These are phyloP conservation scores for Comarum palustre DNA, from an alignment of 306 rosid genomes.

Conservation along the genomic window DNA sequence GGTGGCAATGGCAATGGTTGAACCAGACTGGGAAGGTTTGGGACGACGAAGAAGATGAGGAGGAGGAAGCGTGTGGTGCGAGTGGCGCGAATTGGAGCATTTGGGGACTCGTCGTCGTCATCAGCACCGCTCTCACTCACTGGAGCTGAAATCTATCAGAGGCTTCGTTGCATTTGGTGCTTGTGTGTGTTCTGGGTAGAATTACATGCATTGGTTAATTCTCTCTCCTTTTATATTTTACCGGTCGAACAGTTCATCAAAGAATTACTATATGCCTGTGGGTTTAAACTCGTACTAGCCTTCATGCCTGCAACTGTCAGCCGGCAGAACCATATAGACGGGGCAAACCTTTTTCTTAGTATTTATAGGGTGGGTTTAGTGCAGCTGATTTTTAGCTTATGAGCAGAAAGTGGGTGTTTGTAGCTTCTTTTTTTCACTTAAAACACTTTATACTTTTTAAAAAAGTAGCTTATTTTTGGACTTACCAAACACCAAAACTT, in stretches of 20 bases:
- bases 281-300: background rate
- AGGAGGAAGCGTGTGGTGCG: constrained; percentile 19
- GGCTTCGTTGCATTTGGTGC: background rate
- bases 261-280: background rate
- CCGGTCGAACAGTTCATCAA: background rate
- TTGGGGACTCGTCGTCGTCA: constrained; percentile 20
- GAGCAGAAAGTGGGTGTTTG: too few species aligned
- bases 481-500: too few species aligned
- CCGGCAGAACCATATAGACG: too few species aligned
- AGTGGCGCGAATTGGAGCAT: constrained; percentile 26
- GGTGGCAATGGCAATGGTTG: constrained; percentile 4
- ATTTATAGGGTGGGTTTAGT: too few species aligned
- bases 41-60: constrained; percentile 20
- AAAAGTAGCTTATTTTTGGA: too few species aligned
- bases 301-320: too few species aligned
- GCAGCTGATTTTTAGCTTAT: too few species aligned
- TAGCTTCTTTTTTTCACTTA: too few species aligned
- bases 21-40: constrained; percentile 4
- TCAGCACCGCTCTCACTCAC: background rate
- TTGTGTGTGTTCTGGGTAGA: background rate
- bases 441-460: too few species aligned
- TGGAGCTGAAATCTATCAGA: background rate
- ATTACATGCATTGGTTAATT: background rate
- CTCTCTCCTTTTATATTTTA: background rate
- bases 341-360: too few species aligned